Evolutionary conservation across 2,329 filamentous ascomycete species (phyloP).

Genomic region (Alternaria ethzedia): DNA sequence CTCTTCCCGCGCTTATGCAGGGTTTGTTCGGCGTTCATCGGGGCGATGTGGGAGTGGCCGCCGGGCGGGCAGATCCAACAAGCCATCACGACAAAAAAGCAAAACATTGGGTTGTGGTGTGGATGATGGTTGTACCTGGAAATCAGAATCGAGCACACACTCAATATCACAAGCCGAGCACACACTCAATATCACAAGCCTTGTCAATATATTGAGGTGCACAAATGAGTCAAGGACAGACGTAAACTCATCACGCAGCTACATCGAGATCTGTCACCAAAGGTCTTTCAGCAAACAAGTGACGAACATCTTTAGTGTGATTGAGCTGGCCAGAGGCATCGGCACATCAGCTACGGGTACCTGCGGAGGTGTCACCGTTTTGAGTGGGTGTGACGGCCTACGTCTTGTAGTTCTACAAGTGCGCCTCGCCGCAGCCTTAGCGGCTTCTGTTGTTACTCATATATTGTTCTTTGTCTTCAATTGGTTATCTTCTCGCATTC

Average conservation of each 20-base stretch:
- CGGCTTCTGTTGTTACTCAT: not conserved
- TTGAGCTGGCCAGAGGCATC: not conserved
- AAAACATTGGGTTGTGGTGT: not conserved
- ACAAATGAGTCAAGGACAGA: not conserved
- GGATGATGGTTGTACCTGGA: not conserved
- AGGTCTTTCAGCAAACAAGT: not conserved
- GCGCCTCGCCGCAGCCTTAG: slow-evolving; percentile 1
- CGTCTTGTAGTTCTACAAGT: not conserved
- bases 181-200: not conserved
- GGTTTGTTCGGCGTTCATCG: slow-evolving; percentile 3
- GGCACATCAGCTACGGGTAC: not conserved
- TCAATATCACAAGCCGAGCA: not conserved
- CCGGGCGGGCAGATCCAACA: not conserved
- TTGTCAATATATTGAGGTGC: not conserved
- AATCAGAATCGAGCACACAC: not conserved
- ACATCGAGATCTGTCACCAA: not conserved
- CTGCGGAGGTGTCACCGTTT: slow-evolving; percentile 3
- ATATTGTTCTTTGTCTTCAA: not conserved
- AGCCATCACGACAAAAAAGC: not conserved
- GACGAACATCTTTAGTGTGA: not conserved
- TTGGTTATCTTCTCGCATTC: not conserved
- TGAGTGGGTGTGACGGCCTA: not conserved
- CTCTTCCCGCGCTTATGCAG: slow-evolving; percentile 20
- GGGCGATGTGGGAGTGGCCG: not conserved
- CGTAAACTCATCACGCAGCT: not conserved